phyloP scores from a whole-genome alignment of 2,329 filamentous ascomycete species.

The Thyridium curvatum region DNA sequence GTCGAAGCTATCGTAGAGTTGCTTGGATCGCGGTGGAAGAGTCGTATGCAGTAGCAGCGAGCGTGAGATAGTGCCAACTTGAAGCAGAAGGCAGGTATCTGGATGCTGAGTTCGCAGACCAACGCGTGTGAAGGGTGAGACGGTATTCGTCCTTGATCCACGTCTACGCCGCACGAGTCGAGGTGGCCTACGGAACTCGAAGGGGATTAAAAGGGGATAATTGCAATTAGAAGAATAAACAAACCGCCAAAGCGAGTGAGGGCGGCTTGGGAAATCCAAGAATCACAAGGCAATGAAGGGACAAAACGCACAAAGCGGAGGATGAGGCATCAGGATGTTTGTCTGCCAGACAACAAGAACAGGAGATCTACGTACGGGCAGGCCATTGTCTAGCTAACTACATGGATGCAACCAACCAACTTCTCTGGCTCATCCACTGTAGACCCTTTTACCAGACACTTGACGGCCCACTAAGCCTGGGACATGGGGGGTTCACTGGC shows the following conservation, averaged over 20 bases:
- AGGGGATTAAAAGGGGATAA: background rate
- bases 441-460: no score
- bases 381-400: no score
- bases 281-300: slow-evolving; percentile 8
- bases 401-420: no score
- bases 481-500: no score
- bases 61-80: background rate
- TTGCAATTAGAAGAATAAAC: slow-evolving; percentile 12
- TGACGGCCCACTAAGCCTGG: no score
- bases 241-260: slow-evolving; percentile 56
- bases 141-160: slow-evolving; percentile 7
- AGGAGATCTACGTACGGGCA: no score
- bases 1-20: no score
- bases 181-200: background rate
- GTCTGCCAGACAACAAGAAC: no score
- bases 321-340: background rate
- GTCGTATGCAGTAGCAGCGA: slow-evolving; percentile 1
- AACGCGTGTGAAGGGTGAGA: slow-evolving; percentile 10
- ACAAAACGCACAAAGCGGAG: slow-evolving; percentile 14
- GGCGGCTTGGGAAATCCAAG: slow-evolving; percentile 19
- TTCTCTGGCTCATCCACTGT: no score
- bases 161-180: background rate
- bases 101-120: slow-evolving; percentile 17
- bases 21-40: no score
- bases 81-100: background rate